Base-by-base conservation (phyloP, 148 eudicot genomes). In the Spergularia bocconei region DNA sequence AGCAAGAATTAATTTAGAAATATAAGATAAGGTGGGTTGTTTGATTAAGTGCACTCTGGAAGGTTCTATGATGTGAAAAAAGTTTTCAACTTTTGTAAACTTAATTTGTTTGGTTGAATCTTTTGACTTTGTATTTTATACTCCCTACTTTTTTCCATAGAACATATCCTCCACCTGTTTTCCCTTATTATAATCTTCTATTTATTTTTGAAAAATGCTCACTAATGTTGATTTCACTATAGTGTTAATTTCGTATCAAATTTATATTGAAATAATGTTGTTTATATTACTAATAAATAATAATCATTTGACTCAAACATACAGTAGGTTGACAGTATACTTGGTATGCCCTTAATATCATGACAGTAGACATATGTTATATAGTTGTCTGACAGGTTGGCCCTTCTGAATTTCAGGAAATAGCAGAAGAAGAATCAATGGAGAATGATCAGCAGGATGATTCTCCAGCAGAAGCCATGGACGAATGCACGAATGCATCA, bases 331-430 rank as follows among this genome's bases (percentile, higher is more conserved):
- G 2, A 29, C 33, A 29, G 36, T 29, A 29, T 29, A 29, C 36
- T 29, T 29, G 36, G 36, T 29, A 29, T 29, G 36, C 36, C 36
- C 36, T 29, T 29, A 29, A 4, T 29, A 29, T 29, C 36, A 29
- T 29, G 36, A 0, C 36, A 29, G 36, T 29, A 29, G 2, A 29
- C 36, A 29, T 29, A 29, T 29, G 36, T 29, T 29, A 29, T 29
- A 29, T 29, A 29, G 36, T 29, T 29, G 63, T 44, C 75, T 74
- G 70, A 79, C 60, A 25, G 23, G 44, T 64, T 51, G 63, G 52
- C 13, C 64, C 14, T 81, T 63, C 48, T 54, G 47, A n/a, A 71
- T 82, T 80, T 64, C 83, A 90, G 96, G 93, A 83, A 75, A 67
- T 74, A 54, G 61, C n/a, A 70, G 78, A 70, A 51, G 86, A 71